phyloP scores from a whole-genome alignment of 140 eudicot species.

The Bidens hawaiensis region DNA sequence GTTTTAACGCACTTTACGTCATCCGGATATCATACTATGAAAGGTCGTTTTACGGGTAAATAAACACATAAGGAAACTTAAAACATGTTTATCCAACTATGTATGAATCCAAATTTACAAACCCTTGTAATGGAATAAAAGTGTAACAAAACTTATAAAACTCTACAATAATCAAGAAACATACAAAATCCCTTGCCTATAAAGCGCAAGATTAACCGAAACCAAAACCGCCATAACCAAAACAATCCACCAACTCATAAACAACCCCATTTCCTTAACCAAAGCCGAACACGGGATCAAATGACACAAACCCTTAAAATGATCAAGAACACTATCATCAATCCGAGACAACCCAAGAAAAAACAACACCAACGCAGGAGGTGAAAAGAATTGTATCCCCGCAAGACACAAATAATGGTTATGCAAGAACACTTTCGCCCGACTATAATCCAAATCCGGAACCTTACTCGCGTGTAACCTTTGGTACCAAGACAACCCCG shows the following conservation, averaged over 20 bases:
- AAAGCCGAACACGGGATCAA: slow-evolving; percentile 55
- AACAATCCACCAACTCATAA: slow-evolving; percentile 88
- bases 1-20: too few relatives aligned
- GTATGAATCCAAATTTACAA: not conserved
- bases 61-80: not conserved
- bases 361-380: slow-evolving; percentile 68
- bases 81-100: not conserved
- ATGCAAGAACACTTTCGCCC: slow-evolving; percentile 93
- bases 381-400: slow-evolving; percentile 69
- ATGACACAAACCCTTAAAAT: slow-evolving; percentile 41
- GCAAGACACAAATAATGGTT: slow-evolving; percentile 82
- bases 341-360: slow-evolving; percentile 72
- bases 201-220: slow-evolving; percentile 59
- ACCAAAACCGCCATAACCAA: slow-evolving; percentile 57
- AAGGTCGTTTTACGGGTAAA: not conserved
- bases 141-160: not conserved
- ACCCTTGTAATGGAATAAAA: not conserved
- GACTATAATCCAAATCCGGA: slow-evolving; percentile 81
- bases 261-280: slow-evolving; percentile 58
- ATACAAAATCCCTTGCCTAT: slow-evolving; percentile 68
- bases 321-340: slow-evolving; percentile 47
- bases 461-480: slow-evolving; percentile 82
- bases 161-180: slow-evolving; percentile 50
- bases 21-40: too few relatives aligned
- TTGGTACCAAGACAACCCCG: slow-evolving; percentile 94